Conservation (phyloP, 139 green algal genomes). For the Coccomyxa sp. region DNA sequence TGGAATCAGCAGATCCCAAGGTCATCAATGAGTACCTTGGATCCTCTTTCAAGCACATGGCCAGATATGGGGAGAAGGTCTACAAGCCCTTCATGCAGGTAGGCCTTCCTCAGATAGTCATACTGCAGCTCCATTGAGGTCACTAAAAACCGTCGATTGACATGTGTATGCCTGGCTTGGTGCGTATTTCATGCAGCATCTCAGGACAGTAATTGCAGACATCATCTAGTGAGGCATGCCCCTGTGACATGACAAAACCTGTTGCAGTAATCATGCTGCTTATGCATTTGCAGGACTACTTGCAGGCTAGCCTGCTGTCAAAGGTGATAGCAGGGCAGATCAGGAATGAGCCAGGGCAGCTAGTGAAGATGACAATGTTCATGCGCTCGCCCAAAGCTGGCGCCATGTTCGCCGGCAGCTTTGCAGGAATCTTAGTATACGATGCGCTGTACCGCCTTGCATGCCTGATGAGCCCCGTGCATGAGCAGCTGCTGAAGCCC, state of each 20-base stretch:
- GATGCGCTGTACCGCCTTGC: neutral
- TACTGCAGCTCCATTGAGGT: neutral
- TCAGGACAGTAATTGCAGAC: neutral
- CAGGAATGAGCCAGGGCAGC: neutral
- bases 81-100: conserved; percentile 23
- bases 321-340: conserved; percentile 10
- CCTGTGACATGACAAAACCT: too few relatives aligned
- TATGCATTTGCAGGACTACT: conserved; percentile 7
- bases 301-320: conserved; percentile 10
- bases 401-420: conserved; percentile 1
- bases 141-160: neutral
- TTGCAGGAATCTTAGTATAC: neutral
- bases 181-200: neutral
- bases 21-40: conserved; percentile 22
- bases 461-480: neutral
- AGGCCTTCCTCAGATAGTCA: neutral
- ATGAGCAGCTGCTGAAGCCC: neutral
- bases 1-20: neutral
- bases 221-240: neutral
- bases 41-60: conserved; percentile 11
- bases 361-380: conserved; percentile 9
- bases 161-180: neutral
- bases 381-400: conserved; percentile 10
- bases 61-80: conserved; percentile 6
- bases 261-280: neutral